Evolutionary conservation across 441 rosid species (phyloP), one percentile per base, ranked within the genome.

Genomic region (Capsella rubella): DNA sequence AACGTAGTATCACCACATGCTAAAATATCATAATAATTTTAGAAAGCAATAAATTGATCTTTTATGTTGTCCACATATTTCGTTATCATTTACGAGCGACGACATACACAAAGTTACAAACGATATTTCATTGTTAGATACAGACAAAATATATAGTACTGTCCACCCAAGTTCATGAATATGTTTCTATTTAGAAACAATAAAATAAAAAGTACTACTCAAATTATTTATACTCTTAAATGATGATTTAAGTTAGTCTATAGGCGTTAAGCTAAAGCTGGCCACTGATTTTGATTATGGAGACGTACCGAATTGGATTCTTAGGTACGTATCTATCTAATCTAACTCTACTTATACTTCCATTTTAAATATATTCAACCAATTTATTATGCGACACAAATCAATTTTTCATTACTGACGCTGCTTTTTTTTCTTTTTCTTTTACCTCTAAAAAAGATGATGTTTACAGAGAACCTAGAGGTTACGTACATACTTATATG

Each of bases 1-100:
- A 68, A 40, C 53, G 66, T 40, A 61, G 45, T 10, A 63, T 43
- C 47, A 34, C 70, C 55, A 32, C 49, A 62, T 53, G 34, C 15
- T 54, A 47, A 58, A 14, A 25, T 58, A 46, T 15, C 11, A 12
- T 53, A 3, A 6, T 28, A 12, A 27, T 52, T 21, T 27, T 3
- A 5, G 3, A 27, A 15, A 31, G 11, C 18, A 8, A 51, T 29
- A 61, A 12, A 16, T 34, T 35, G 50, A 11, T 49, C 1, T 11
- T 59, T 64, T 46, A 18, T 47, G 8, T n/a, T n/a, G 16, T 34
- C 60, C 52, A 61, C 35, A 61, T 14, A 61, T 7, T 27, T 61
- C 21, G 21, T 61, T 62, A 43, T 43, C 67, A 43, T 18, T 13
- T 60, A 15, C 6, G 34, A 31, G 34, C 34, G 34, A 4, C 6